Evolutionary conservation across 129 eudicot genomes (phyloP).

Genomic region (Dittrichia graveolens): DNA sequence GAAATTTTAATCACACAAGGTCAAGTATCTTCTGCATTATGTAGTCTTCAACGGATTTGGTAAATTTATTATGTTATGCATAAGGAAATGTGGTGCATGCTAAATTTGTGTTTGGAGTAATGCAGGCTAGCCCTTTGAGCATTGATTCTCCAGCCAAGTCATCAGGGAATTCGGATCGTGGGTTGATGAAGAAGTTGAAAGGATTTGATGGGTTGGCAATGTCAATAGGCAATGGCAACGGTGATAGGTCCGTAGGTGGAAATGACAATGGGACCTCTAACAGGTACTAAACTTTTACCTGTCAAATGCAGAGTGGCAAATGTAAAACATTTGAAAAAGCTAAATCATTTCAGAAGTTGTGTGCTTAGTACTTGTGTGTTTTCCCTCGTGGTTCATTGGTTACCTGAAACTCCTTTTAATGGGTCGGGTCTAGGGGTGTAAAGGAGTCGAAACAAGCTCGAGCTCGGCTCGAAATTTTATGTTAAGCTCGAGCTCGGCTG

Average conservation of each 20-base stretch:
- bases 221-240: conserved; percentile 76
- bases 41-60: too few species aligned
- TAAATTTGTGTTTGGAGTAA: conserved; percentile 19
- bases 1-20: not conserved
- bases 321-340: not conserved
- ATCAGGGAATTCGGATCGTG: conserved; percentile 63
- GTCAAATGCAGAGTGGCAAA: not conserved
- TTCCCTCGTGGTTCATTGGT: too few species aligned
- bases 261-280: conserved; percentile 54
- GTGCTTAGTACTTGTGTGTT: too few species aligned
- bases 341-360: not conserved
- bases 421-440: not conserved
- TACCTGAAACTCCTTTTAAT: too few species aligned
- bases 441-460: too few species aligned
- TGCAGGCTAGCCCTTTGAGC: conserved; percentile 73
- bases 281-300: conserved; percentile 48
- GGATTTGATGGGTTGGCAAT: conserved; percentile 87
- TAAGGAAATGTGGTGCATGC: not conserved
- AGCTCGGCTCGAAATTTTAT: too few species aligned
- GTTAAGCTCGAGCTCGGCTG: too few species aligned
- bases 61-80: too few species aligned
- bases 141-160: conserved; percentile 84
- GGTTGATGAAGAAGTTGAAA: conserved; percentile 77
- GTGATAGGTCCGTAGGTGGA: conserved; percentile 54
- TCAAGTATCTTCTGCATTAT: too few species aligned